Conservation (phyloP, 345 rosid genomes). For the Diplotaxis tenuifolia region DNA sequence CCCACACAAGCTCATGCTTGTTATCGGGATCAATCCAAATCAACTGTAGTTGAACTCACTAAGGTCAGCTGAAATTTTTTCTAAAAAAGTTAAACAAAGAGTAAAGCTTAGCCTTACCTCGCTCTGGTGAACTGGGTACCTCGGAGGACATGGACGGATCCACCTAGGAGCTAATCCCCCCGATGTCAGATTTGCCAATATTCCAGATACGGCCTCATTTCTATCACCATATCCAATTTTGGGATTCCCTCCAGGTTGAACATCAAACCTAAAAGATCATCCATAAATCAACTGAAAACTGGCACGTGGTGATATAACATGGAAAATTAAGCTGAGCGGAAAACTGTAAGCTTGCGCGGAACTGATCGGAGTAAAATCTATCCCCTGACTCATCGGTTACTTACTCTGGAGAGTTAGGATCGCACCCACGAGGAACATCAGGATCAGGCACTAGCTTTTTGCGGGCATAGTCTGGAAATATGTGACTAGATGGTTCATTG, state of each 20-base stretch:
- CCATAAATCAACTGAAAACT: conserved; percentile 23
- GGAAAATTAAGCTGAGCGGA: not conserved
- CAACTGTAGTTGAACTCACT: conserved; percentile 50
- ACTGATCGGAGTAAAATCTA: not conserved
- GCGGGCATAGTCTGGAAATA: conserved; percentile 42
- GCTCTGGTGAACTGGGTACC: conserved; percentile 68
- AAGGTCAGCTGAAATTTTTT: conserved; percentile 6
- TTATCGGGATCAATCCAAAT: conserved; percentile 94
- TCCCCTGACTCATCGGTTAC: conserved; percentile 28
- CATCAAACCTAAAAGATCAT: conserved; percentile 63
- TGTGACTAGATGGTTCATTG: conserved; percentile 46
- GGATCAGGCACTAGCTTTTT: conserved; percentile 76
- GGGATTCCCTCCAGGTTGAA: conserved; percentile 65
- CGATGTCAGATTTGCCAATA: conserved; percentile 48
- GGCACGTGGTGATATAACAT: conserved; percentile 1
- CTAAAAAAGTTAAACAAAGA: not conserved
- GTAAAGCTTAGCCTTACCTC: conserved; percentile 52
- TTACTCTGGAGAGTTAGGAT: conserved; percentile 75
- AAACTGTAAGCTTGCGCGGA: conserved; percentile 13
- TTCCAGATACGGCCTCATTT: conserved; percentile 59
- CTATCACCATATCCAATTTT: conserved; percentile 89
- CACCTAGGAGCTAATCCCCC: conserved; percentile 68
- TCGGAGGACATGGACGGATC: conserved; percentile 87
- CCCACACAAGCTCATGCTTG: conserved; percentile 97
- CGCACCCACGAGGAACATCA: conserved; percentile 72